Evolutionary conservation across 2,329 filamentous ascomycete species (phyloP), one percentile per base, ranked within the genome.

Genomic region (Bipolaris cookei): DNA sequence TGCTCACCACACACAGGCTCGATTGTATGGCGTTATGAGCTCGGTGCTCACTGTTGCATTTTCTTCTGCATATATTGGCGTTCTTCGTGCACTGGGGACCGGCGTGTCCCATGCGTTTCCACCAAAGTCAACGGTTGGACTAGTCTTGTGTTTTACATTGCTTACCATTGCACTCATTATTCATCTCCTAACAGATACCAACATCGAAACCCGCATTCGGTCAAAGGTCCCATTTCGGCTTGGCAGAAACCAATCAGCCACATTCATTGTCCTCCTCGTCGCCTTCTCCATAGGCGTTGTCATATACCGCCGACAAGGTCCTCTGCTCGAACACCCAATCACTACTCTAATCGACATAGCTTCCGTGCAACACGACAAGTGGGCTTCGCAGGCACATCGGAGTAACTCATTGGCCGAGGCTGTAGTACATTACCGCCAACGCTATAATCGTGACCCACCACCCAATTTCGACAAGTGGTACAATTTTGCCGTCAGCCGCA

Each of bases 381-480:
- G 83, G 73, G 61, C 79, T 8, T 73, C 75, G 11, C 77, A 82
- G 59, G 81, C 83, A 10, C 75, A 77, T 21, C 70, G 69, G 37
- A 85, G 83, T 66, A 75, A 71, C 14, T 82, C 74, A 10, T 70
- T 87, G 1, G 66, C 73, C 30, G 78, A 82, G 56, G 84, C 84
- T 23, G 80, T 84, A 6, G 60, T 71, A 18, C 77, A 81, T 37
- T 88, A 88, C 68, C 78, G 76, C 41, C 70, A 74, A 47, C 79
- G 83, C 59, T 86, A 87, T 64, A 70, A 76, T 2, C 80, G 82
- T 51, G 77, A 81, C 58, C 85, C 86, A 1, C 86, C 86, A 23
- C 85, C 85, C 8, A 81, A 81, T 11, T 88, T 88, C 61, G 83
- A 87, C 59, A 75, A 80, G 55, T 88, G 85, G 86, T 87, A 84